Percentiles rank a stretch among this genome's conserved stretches.
Evolutionary conservation across 176 grass and related monocot genomes (phyloP).

Genomic region (Bromus sterilis): DNA sequence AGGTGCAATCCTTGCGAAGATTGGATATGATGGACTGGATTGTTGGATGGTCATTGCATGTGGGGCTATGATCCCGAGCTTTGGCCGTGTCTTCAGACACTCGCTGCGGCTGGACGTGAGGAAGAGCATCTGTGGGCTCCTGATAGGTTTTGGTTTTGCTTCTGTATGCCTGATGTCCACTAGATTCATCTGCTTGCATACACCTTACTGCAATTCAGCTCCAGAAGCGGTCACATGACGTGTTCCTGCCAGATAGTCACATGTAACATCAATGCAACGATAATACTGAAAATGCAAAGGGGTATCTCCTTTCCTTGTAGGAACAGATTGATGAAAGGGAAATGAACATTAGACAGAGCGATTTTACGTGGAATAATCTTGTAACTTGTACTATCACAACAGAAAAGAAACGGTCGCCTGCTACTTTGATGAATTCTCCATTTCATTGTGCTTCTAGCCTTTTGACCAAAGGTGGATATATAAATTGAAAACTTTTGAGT

Average conservation of each 20-base stretch:
- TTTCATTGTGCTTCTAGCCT: too few relatives aligned
- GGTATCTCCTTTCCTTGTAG: too few relatives aligned
- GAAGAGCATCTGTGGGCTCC: constrained; percentile 61
- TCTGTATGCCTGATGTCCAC: constrained; percentile 81
- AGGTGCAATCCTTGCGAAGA: constrained; percentile 67
- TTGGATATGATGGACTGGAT: constrained; percentile 71
- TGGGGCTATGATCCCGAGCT: constrained; percentile 71
- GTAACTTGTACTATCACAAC: too few relatives aligned
- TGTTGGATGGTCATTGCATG: constrained; percentile 92
- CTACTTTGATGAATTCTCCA: too few relatives aligned
- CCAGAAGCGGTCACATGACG: constrained; percentile 88
- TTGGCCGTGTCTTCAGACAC: constrained; percentile 58
- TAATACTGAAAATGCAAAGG: neutral
- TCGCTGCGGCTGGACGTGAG: constrained; percentile 56
- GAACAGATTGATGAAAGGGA: too few relatives aligned
- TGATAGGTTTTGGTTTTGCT: constrained; percentile 75
- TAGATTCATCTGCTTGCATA: constrained; percentile 88
- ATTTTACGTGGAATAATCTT: too few relatives aligned
- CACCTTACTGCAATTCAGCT: constrained; percentile 97
- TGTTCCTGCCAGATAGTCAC: neutral
- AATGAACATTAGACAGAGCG: too few relatives aligned
- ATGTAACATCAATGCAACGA: constrained; percentile 31
- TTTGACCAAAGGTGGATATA: too few relatives aligned
- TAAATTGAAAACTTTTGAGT: too few relatives aligned
- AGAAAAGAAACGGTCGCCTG: too few relatives aligned